Evolutionary conservation across 768 basidiomycete species (phyloP).

Genomic region (Hygrophorus pudorinus): DNA sequence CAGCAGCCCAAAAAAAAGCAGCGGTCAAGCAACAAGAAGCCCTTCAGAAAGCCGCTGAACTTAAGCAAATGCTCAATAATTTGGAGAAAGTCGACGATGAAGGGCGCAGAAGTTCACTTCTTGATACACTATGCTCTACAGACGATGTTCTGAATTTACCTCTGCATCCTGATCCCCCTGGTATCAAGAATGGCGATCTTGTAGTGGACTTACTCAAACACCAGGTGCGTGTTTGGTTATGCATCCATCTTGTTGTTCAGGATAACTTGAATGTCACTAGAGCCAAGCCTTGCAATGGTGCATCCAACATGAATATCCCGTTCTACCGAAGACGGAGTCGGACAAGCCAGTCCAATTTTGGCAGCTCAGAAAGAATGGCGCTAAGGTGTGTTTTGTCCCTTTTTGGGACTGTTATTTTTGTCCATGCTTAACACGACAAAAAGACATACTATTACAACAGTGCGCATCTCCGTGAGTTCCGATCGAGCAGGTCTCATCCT

Average conservation of each 20-base stretch:
- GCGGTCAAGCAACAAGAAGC: slow-evolving; percentile 39
- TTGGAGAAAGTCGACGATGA: slow-evolving; percentile 77
- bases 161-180: slow-evolving; percentile 60
- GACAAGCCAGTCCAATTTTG: slow-evolving; percentile 87
- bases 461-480: slow-evolving; percentile 19
- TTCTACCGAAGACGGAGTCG: slow-evolving; percentile 49
- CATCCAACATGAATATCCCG: slow-evolving; percentile 69
- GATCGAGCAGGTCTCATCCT: slow-evolving; percentile 2
- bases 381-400: slow-evolving; percentile 35
- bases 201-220: slow-evolving; percentile 71
- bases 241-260: background rate
- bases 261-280: slow-evolving; percentile 24
- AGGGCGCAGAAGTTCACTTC: slow-evolving; percentile 54
- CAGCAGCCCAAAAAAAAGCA: slow-evolving; percentile 32
- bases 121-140: slow-evolving; percentile 57
- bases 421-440: background rate
- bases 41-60: slow-evolving; percentile 52
- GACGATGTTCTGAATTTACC: slow-evolving; percentile 71
- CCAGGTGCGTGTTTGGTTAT: slow-evolving; percentile 39
- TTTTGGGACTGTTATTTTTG: background rate
- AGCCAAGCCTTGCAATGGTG: slow-evolving; percentile 84
- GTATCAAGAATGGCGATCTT: slow-evolving; percentile 54
- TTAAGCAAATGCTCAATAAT: slow-evolving; percentile 49
- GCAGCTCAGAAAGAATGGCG: slow-evolving; percentile 51
- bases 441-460: slow-evolving; percentile 64